Evolutionary conservation across 1,284 basidiomycete genomes (phyloP).

Genomic region (Puccinia triticina): DNA sequence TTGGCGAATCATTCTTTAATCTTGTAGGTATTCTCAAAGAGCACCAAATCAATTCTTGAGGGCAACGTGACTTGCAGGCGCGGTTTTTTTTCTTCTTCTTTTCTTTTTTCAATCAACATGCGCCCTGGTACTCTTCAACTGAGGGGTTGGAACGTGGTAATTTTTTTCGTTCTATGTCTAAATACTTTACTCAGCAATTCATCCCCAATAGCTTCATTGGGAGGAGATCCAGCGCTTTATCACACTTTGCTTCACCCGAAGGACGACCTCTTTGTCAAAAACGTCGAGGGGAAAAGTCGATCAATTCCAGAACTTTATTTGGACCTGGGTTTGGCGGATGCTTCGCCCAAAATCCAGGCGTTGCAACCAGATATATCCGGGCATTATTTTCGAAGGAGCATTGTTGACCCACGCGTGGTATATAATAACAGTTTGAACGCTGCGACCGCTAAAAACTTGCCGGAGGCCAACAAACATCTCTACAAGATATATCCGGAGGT

Average conservation of each 20-base stretch:
- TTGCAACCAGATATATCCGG: background rate
- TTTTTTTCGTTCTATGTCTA: background rate
- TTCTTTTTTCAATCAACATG: background rate
- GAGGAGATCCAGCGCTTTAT: background rate
- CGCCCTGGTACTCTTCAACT: background rate
- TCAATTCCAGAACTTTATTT: background rate
- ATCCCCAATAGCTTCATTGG: background rate
- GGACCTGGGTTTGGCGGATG: too few species aligned
- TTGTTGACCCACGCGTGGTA: constrained; percentile 2
- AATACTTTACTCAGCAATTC: background rate
- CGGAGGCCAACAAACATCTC: background rate
- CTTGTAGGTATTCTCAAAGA: background rate
- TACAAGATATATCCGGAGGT: constrained; percentile 8
- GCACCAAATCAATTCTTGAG: background rate
- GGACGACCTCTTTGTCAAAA: background rate
- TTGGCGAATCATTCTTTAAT: background rate
- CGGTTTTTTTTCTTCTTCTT: too few species aligned
- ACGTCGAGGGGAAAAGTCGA: background rate
- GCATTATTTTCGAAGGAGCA: background rate
- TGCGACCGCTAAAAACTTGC: background rate
- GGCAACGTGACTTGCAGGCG: background rate
- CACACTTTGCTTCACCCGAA: background rate
- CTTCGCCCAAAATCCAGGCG: background rate
- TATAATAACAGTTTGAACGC: background rate
- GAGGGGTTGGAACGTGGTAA: background rate